Percentiles rank a stretch among this genome's conserved stretches.
Evolutionary conservation across 257 asterid species (phyloP).

Genomic region (Solanum neorickii): DNA sequence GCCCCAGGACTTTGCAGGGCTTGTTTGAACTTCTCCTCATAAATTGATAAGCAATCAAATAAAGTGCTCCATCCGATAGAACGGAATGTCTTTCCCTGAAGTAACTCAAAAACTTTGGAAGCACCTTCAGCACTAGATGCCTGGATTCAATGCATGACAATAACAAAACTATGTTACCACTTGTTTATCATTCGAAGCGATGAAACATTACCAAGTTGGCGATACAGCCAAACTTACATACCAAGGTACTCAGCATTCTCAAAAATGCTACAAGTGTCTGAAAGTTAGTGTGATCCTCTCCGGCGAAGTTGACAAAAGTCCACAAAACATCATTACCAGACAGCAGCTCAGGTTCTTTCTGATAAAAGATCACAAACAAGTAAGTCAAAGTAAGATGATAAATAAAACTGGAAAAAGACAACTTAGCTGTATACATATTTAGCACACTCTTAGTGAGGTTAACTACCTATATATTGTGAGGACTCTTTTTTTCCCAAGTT

Average conservation of each 20-base stretch:
- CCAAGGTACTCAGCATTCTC: conserved; percentile 86
- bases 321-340: conserved; percentile 87
- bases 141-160: conserved; percentile 34
- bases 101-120: conserved; percentile 85
- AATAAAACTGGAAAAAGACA: background rate
- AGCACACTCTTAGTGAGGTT: background rate
- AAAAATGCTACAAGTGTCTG: conserved; percentile 92
- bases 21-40: conserved; percentile 80
- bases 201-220: background rate
- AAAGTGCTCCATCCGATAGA: conserved; percentile 88
- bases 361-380: conserved; percentile 16
- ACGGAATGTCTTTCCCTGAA: conserved; percentile 78
- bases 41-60: conserved; percentile 74
- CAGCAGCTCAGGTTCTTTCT: conserved; percentile 90
- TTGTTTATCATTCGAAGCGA: background rate
- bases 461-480: background rate
- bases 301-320: conserved; percentile 96
- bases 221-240: conserved; percentile 21
- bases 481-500: background rate
- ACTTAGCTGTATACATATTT: background rate
- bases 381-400: background rate
- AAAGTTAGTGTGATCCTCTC: conserved; percentile 88
- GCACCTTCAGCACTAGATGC: conserved; percentile 87
- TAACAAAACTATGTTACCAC: conserved; percentile 2
- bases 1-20: conserved; percentile 78